Conservation (phyloP, 1,284 basidiomycete genomes). For the Puccinia novopanici region DNA sequence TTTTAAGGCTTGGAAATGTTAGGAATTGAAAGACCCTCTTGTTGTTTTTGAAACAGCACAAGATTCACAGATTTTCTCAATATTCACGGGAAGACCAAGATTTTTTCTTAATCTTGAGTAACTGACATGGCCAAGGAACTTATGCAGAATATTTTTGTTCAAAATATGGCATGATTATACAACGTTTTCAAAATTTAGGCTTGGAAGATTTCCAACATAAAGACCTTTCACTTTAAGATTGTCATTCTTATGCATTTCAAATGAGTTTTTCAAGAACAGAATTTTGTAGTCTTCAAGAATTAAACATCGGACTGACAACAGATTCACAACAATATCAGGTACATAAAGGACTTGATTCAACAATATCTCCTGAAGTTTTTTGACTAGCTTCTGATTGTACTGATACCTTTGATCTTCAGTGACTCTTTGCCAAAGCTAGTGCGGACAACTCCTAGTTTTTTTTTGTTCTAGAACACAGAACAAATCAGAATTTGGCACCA, state of each 20-base stretch:
- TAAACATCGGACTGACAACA: neutral
- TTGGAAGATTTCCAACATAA: neutral
- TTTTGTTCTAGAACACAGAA: neutral
- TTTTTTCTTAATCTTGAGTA: too few relatives aligned
- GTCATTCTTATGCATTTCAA: neutral
- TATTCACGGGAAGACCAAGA: too few relatives aligned
- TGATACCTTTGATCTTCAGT: neutral
- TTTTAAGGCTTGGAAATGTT: too few relatives aligned
- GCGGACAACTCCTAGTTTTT: neutral
- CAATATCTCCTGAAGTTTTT: neutral
- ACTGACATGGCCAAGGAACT: too few relatives aligned
- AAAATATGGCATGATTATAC: too few relatives aligned
- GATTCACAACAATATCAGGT: neutral
- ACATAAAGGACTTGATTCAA: neutral
- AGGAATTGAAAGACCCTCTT: too few relatives aligned
- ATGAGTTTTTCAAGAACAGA: neutral
- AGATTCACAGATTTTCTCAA: too few relatives aligned
- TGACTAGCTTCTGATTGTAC: neutral
- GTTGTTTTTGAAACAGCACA: too few relatives aligned
- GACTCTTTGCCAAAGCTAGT: neutral
- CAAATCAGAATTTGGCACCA: neutral
- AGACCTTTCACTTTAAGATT: neutral
- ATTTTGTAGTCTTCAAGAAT: neutral
- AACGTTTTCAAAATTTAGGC: neutral
- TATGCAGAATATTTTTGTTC: too few relatives aligned